Base-by-base conservation (phyloP, 192 early-diverging fungal species). In the Linnemannia elongata region DNA sequence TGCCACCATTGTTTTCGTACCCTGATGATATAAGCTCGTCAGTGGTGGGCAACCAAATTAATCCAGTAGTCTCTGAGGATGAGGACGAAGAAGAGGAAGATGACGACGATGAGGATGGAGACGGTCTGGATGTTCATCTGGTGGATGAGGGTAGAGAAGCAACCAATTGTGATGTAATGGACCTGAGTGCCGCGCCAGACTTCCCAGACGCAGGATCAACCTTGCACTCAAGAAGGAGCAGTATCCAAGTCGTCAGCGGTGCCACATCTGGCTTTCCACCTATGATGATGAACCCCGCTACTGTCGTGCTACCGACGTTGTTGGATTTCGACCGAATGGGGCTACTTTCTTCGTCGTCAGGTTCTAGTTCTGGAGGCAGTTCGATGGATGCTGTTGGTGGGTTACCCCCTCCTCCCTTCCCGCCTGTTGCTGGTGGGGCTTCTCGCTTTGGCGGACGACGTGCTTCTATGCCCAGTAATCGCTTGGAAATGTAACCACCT, bases 391-490 rank as follows among this genome's bases (percentile, higher is more conserved):
- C 6, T 33, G 13, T 66, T 33, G 60, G 27, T 35, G 60, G 60
- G 5, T 33, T 66, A 30, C 60, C 27, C 33, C 60, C 55, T 27
- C 44, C 44, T 45, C 55, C 47, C 7, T 33, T 8, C 57, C 69
- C 69, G 24, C 22, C 45, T 38, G 68, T 30, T 17, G 47, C 39
- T 0, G 24, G 36, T 24, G 83, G 68, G 10, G 77, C 49, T 1
- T 27, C 78, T 49, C 72, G 75, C 20, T 81, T 78, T 69, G 76
- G 79, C 27, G 79, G 71, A 8, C 69, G 85, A 47, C 75, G 85
- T 35, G 85, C 85, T 30, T 87, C 85, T 1, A 78, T 81, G 79
- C 83, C 83, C 8, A 80, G 83, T 60, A 86, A 86, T 47, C 74
- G 83, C 60, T 47, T 86, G 52, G 83, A 86, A 47, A 86, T 86